Conservation (phyloP, 2,329 filamentous ascomycete species). For the Sclerotinia minor region DNA sequence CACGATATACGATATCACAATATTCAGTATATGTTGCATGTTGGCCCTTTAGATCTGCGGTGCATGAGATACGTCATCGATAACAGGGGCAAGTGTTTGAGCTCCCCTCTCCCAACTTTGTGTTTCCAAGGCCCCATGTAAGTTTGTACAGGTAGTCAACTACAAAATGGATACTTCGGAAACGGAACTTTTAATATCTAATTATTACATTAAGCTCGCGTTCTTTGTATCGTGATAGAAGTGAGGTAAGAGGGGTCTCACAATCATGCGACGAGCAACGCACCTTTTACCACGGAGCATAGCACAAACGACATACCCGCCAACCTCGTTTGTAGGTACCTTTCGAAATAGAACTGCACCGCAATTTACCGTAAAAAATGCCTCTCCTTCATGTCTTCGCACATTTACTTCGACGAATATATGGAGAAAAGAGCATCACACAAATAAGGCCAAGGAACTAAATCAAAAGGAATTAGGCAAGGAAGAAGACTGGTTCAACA, state of each 20-base stretch:
- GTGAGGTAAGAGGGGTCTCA: not conserved
- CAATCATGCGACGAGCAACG: conserved; percentile 20
- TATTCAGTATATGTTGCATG: too few species aligned
- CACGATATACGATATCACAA: too few species aligned
- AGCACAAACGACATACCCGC: not conserved
- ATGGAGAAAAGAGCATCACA: conserved; percentile 19
- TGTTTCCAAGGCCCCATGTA: conserved; percentile 3
- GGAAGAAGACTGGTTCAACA: conserved; percentile 43
- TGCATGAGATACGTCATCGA: conserved; percentile 3
- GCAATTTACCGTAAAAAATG: not conserved
- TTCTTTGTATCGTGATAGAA: not conserved
- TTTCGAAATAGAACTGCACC: conserved; percentile 13
- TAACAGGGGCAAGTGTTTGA: conserved; percentile 5
- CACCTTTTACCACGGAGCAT: conserved; percentile 20
- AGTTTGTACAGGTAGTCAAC: not conserved
- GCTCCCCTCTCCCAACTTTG: conserved; percentile 1
- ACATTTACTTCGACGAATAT: conserved; percentile 6
- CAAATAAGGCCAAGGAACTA: conserved; percentile 29
- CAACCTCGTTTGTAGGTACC: not conserved
- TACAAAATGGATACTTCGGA: not conserved
- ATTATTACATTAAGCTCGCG: not conserved
- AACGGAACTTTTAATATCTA: not conserved
- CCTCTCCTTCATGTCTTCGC: not conserved
- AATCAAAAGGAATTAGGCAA: conserved; percentile 38
- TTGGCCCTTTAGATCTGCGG: not conserved